Percentiles rank a stretch among this genome's conserved stretches.
These are phyloP conservation scores for Metschnikowia bowlesiae DNA, from an alignment of 805 yeast genomes.

Conservation along the genomic window DNA sequence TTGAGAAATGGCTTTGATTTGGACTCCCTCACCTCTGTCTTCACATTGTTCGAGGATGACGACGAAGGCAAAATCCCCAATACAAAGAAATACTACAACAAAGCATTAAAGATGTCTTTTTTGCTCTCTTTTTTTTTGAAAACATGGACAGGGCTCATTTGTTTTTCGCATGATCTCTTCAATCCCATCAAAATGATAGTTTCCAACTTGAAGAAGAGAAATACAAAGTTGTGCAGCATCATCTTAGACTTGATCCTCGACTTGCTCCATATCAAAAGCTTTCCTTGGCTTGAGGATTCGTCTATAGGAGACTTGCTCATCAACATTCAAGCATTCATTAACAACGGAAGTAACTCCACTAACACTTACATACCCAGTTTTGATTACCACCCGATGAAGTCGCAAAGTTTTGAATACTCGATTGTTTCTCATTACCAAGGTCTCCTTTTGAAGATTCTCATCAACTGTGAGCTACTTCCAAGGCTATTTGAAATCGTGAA, in stretches of 20 bases:
- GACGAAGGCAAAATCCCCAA: conserved; percentile 9
- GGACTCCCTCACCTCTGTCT: conserved; percentile 59
- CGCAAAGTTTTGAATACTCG: conserved; percentile 38
- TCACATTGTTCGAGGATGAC: conserved; percentile 52
- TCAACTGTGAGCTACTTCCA: conserved; percentile 51
- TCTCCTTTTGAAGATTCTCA: conserved; percentile 49
- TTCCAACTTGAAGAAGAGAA: conserved; percentile 56
- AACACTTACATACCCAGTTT: conserved; percentile 7
- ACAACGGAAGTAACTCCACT: conserved; percentile 18
- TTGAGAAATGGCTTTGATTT: conserved; percentile 62
- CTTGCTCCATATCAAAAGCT: conserved; percentile 53
- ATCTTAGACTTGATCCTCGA: conserved; percentile 71
- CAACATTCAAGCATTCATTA: conserved; percentile 4
- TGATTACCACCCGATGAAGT: conserved; percentile 11
- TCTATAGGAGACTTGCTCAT: conserved; percentile 14
- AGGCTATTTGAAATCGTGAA: conserved; percentile 43
- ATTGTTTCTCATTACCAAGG: conserved; percentile 64
- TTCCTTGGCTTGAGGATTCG: conserved; percentile 45
- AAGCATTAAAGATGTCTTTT: conserved; percentile 55
- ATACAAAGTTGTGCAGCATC: conserved; percentile 52
- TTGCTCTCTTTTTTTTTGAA: conserved; percentile 60
- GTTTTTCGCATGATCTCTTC: conserved; percentile 55
- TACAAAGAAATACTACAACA: conserved; percentile 19
- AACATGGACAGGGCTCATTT: conserved; percentile 71
- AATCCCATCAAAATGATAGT: conserved; percentile 54